Conservation (phyloP, 805 yeast species). For the Peterozyma toletana region DNA sequence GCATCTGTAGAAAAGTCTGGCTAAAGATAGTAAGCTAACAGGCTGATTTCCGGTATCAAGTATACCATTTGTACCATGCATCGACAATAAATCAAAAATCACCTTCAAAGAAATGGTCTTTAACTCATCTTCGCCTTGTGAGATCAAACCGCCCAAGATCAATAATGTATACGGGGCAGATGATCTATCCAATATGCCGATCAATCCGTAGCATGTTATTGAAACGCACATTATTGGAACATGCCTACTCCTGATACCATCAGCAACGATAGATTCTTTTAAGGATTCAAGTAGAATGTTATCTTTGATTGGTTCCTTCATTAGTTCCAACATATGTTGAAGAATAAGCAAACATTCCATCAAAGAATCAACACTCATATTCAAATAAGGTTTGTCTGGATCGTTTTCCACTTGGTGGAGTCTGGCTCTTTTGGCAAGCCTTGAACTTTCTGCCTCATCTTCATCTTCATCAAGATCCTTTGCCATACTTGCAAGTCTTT, state of each 20-base stretch:
- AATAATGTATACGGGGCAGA: slow-evolving; percentile 60
- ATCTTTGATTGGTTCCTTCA: slow-evolving; percentile 55
- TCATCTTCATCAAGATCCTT: slow-evolving; percentile 18
- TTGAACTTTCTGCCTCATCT: slow-evolving; percentile 19
- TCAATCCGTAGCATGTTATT: slow-evolving; percentile 68
- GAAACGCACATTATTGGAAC: slow-evolving; percentile 56
- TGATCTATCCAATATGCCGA: slow-evolving; percentile 62
- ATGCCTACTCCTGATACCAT: slow-evolving; percentile 61
- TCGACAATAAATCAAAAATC: slow-evolving; percentile 70
- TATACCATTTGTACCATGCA: slow-evolving; percentile 59
- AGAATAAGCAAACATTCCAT: slow-evolving; percentile 63
- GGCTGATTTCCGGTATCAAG: slow-evolving; percentile 39
- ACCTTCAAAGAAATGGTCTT: slow-evolving; percentile 59
- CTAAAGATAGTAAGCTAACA: slow-evolving; percentile 60
- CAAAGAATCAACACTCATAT: slow-evolving; percentile 38
- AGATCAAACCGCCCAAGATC: slow-evolving; percentile 61
- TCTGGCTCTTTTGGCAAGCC: slow-evolving; percentile 24
- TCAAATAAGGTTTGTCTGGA: slow-evolving; percentile 22
- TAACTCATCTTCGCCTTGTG: slow-evolving; percentile 58
- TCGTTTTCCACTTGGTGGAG: no score
- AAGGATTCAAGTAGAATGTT: slow-evolving; percentile 63
- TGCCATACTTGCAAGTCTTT: slow-evolving; percentile 14
- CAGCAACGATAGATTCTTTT: slow-evolving; percentile 69
- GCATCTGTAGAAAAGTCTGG: slow-evolving; percentile 62
- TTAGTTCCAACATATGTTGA: slow-evolving; percentile 60